phyloP scores from a whole-genome alignment of 2,329 filamentous ascomycete genomes.

The Alternaria atra region DNA sequence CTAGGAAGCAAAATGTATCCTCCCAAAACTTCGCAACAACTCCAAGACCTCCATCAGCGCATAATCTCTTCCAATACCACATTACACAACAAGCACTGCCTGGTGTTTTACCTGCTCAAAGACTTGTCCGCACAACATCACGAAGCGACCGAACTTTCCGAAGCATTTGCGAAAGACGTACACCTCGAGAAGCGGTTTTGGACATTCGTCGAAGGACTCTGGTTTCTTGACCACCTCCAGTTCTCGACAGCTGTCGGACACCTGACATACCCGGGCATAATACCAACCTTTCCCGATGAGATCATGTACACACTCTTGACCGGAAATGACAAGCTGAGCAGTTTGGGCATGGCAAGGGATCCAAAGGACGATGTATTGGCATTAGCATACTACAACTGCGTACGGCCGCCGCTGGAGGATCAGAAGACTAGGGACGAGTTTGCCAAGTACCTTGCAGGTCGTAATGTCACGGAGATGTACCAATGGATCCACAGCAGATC shows the following conservation, averaged over 20 bases:
- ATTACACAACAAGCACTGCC: constrained; percentile 80
- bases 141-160: constrained; percentile 61
- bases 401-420: constrained; percentile 75
- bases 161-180: constrained; percentile 68
- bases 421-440: constrained; percentile 70
- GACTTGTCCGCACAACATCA: constrained; percentile 67
- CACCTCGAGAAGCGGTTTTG: constrained; percentile 79
- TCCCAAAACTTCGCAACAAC: constrained; percentile 72
- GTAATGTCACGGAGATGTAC: constrained; percentile 76
- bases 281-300: constrained; percentile 83
- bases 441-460: constrained; percentile 72
- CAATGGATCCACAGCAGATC: constrained; percentile 74
- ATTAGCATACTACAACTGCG: constrained; percentile 80
- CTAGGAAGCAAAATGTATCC: constrained; percentile 73
- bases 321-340: constrained; percentile 28
- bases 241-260: constrained; percentile 74
- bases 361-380: constrained; percentile 61
- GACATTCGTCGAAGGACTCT: constrained; percentile 82
- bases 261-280: constrained; percentile 80
- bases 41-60: constrained; percentile 74
- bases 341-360: constrained; percentile 41
- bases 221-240: constrained; percentile 77
- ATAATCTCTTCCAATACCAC: constrained; percentile 72
- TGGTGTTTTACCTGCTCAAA: constrained; percentile 84
- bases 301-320: constrained; percentile 76